Evolutionary conservation across 345 rosid species (phyloP).

Genomic region (Hirschfeldia incana): DNA sequence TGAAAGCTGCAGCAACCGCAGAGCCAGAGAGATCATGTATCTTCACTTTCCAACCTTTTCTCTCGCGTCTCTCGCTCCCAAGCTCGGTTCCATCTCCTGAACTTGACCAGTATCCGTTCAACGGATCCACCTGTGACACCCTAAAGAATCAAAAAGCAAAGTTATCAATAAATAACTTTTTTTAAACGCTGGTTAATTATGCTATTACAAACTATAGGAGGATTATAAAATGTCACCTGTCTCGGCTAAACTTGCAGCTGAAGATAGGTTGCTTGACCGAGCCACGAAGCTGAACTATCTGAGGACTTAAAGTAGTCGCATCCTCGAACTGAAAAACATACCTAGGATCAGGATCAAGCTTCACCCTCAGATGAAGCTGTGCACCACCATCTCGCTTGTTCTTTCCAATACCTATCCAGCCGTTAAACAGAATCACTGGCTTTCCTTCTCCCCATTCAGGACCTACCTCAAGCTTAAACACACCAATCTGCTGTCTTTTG

Average conservation of each 20-base stretch:
- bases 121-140: constrained; percentile 66
- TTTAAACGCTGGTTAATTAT: no score
- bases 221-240: constrained; percentile 54
- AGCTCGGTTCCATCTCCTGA: constrained; percentile 50
- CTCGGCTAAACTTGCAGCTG: constrained; percentile 89
- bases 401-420: constrained; percentile 91
- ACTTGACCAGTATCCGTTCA: constrained; percentile 64
- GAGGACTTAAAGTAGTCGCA: constrained; percentile 77
- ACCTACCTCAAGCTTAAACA: constrained; percentile 76
- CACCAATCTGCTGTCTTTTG: constrained; percentile 81
- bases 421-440: constrained; percentile 71
- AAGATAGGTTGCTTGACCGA: constrained; percentile 91
- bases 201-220: not conserved
- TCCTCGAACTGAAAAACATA: constrained; percentile 95
- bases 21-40: constrained; percentile 97
- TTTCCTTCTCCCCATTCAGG: constrained; percentile 90
- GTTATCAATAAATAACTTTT: not conserved
- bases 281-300: constrained; percentile 92
- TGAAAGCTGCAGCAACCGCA: constrained; percentile 95
- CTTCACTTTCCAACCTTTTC: constrained; percentile 98
- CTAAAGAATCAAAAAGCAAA: constrained; percentile 45
- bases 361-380: constrained; percentile 87
- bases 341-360: constrained; percentile 93
- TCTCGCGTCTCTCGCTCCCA: constrained; percentile 77
- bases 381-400: constrained; percentile 65